Percentiles rank a stretch among this genome's conserved stretches.
Conservation (phyloP, 805 yeast species). For the Lachancea mirantina region DNA sequence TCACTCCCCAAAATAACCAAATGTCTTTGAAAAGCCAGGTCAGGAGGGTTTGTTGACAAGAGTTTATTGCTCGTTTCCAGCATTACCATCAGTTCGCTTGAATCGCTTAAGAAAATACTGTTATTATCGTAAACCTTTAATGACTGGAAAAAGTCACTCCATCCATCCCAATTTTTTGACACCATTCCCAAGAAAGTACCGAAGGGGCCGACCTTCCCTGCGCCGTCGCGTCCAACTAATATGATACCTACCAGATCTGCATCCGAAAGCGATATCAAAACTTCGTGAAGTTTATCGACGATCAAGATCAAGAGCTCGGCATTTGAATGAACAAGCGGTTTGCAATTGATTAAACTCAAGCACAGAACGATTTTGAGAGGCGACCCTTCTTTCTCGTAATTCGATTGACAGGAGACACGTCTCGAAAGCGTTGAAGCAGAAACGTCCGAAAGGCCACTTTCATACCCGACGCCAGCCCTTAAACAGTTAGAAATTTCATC, state of each 20-base stretch:
- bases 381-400: conserved; percentile 34
- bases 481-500: no score
- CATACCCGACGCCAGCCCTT: no score
- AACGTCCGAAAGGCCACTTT: no score
- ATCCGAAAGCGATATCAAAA: conserved; percentile 27
- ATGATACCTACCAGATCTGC: conserved; percentile 44
- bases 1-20: conserved; percentile 8
- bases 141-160: conserved; percentile 39
- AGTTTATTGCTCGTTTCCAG: conserved; percentile 23
- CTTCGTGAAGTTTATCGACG: conserved; percentile 20
- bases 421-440: no score
- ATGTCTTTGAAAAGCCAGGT: conserved; percentile 6
- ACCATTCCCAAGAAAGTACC: conserved; percentile 45
- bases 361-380: conserved; percentile 39
- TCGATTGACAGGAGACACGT: no score
- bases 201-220: conserved; percentile 27
- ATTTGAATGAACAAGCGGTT: conserved; percentile 19
- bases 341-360: conserved; percentile 35
- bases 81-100: conserved; percentile 14
- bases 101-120: conserved; percentile 13
- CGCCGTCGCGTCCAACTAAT: conserved; percentile 40
- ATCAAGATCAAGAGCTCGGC: conserved; percentile 27
- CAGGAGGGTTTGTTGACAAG: conserved; percentile 12
- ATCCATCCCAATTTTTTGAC: conserved; percentile 40
- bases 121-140: conserved; percentile 23